Evolutionary conservation across 441 rosid genomes (phyloP), one percentile per base, ranked within the genome.

Genomic region (Erodium chrysanthum): DNA sequence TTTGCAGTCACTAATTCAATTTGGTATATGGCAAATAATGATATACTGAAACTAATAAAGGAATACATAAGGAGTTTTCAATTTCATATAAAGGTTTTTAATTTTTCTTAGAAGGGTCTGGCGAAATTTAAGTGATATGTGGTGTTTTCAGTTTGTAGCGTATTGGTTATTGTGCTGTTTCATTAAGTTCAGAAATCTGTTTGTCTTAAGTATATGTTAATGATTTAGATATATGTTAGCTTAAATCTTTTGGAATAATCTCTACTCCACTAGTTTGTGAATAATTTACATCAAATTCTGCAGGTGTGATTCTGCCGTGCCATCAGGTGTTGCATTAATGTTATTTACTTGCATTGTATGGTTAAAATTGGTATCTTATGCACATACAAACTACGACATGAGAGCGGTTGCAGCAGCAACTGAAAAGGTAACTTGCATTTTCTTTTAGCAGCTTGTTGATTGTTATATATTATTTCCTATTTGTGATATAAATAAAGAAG

Each of bases 251-350:
- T 15, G 59, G 15, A 52, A 52, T 17, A 52, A 52, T 9, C 63
- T 25, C n/a, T 9, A 48, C 15, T 14, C 50, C 15, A 44, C 21
- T 2, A 11, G 15, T 40, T 18, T 58, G 8, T 20, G 20, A 3
- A 48, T 29, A 15, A 23, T 7, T 52, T 23, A 54, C 15, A 69
- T 66, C 63, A 25, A 66, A 44, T 67, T 62, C 68, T 76, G 81
- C 86, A 95, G 98, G 77, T 90, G 95, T 72, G 92, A 88, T 74
- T 89, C 94, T n/a, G 92, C 92, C 48, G 83, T 89, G 73, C 67
- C 86, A 69, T 87, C 87, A 27, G 92, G 94, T 70, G 86, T 82
- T 70, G 78, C 90, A 0, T 77, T 91, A 81, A 89, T 91, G 96
- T 85, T 86, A 40, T 82, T 91, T 76, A 79, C 96, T 76, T 87